Evolutionary conservation across 2,329 filamentous ascomycete genomes (phyloP).

Genomic region (Fusarium xyrophilum): DNA sequence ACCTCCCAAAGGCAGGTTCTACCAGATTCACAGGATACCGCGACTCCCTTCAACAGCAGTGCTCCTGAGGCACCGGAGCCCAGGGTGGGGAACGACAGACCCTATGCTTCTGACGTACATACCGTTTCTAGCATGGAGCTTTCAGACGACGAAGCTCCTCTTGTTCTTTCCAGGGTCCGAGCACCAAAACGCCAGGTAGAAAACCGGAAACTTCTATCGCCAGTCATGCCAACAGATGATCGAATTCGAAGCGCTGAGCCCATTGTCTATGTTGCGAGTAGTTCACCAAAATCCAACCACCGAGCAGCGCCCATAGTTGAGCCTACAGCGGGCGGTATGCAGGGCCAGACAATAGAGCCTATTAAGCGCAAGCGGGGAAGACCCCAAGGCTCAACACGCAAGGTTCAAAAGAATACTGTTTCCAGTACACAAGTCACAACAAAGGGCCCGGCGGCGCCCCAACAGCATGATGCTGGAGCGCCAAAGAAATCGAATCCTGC

Average conservation of each 20-base stretch:
- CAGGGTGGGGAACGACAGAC: not conserved
- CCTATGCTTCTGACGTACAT: not conserved
- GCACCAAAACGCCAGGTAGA: not conserved
- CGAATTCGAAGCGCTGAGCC: not conserved
- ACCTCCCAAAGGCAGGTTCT: constrained; percentile 16
- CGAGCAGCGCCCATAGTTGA: not conserved
- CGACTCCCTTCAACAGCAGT: constrained; percentile 34
- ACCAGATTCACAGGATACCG: constrained; percentile 43
- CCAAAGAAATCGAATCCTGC: constrained; percentile 6
- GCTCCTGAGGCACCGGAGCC: constrained; percentile 18
- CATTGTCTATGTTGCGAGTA: not conserved
- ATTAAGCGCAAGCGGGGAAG: constrained; percentile 36
- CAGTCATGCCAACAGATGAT: not conserved
- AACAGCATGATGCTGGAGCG: constrained; percentile 8
- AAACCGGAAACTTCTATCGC: not conserved
- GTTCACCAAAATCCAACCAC: not conserved
- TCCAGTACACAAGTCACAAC: not conserved
- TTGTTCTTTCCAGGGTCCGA: constrained; percentile 32
- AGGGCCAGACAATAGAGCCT: not conserved
- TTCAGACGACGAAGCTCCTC: constrained; percentile 49
- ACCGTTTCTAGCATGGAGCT: constrained; percentile 36
- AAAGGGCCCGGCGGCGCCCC: not conserved
- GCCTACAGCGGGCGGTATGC: not conserved
- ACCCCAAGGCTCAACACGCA: constrained; percentile 18
- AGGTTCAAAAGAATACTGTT: not conserved